Evolutionary conservation across 768 basidiomycete species (phyloP).

Genomic region (Serpula lacrymans): DNA sequence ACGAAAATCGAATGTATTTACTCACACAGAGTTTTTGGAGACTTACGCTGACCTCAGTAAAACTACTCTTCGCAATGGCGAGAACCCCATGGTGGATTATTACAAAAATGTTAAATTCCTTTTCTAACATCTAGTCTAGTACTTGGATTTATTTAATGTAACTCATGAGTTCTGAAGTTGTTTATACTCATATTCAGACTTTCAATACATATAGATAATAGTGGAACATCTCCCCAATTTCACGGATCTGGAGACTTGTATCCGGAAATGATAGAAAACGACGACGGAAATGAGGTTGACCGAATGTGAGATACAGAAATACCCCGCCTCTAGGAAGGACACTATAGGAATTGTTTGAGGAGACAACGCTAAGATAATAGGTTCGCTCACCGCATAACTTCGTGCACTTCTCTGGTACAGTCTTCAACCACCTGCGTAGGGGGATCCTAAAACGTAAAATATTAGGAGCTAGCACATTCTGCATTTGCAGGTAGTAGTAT

Average conservation of each 20-base stretch:
- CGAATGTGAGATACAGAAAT: slow-evolving; percentile 83
- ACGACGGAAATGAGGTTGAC: slow-evolving; percentile 84
- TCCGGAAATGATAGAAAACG: slow-evolving; percentile 57
- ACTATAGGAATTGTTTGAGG: slow-evolving; percentile 31
- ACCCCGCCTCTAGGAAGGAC: slow-evolving; percentile 58
- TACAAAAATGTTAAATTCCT: slow-evolving; percentile 94
- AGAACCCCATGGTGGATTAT: slow-evolving; percentile 85
- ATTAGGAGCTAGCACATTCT: slow-evolving; percentile 2
- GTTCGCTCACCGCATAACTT: slow-evolving; percentile 58
- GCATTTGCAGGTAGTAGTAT: background rate
- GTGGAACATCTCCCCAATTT: slow-evolving; percentile 79
- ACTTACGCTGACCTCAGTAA: slow-evolving; percentile 73
- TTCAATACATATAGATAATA: slow-evolving; percentile 77
- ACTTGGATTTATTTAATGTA: background rate
- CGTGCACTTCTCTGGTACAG: slow-evolving; percentile 74
- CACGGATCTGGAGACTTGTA: slow-evolving; percentile 61
- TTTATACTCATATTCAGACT: slow-evolving; percentile 24
- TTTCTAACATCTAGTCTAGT: slow-evolving; percentile 45
- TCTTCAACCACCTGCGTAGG: slow-evolving; percentile 65
- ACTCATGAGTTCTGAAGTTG: background rate
- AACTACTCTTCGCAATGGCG: slow-evolving; percentile 75
- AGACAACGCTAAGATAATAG: too few relatives aligned
- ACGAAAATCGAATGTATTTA: slow-evolving; percentile 79
- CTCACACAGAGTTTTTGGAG: slow-evolving; percentile 85
- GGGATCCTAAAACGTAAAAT: slow-evolving; percentile 52